A percentile compares a stretch with the other conserved stretches of the same genome.
phyloP scores from a whole-genome alignment of 495 filamentous ascomycete species.

The Aspergillus bridgeri region DNA sequence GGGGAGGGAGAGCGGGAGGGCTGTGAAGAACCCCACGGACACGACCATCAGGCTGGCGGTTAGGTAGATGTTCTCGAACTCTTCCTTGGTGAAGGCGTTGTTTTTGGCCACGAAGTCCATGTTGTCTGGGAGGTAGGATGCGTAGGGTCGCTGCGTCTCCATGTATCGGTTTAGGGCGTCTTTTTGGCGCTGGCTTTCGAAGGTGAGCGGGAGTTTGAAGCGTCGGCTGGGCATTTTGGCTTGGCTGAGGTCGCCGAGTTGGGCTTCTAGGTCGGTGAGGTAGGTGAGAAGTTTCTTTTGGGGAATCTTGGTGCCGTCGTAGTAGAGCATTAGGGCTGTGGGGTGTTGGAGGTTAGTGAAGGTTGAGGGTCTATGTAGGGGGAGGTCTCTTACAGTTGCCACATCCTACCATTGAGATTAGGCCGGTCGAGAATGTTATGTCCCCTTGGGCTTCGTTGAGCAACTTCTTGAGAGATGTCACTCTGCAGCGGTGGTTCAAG shows the following conservation, averaged over 20 bases:
- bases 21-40: slow-evolving; percentile 56
- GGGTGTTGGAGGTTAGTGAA: neutral
- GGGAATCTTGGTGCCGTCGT: slow-evolving; percentile 40
- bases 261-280: slow-evolving; percentile 25
- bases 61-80: slow-evolving; percentile 45
- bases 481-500: slow-evolving; percentile 49
- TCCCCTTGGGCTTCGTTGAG: slow-evolving; percentile 29
- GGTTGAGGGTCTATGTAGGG: neutral
- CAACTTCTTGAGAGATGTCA: slow-evolving; percentile 43
- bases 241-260: slow-evolving; percentile 32
- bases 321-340: slow-evolving; percentile 45
- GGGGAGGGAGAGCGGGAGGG: slow-evolving; percentile 51
- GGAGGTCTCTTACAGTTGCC: slow-evolving; percentile 33
- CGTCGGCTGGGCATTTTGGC: slow-evolving; percentile 49
- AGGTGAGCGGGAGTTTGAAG: slow-evolving; percentile 54
- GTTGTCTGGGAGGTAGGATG: slow-evolving; percentile 56
- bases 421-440: slow-evolving; percentile 31
- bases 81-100: slow-evolving; percentile 50
- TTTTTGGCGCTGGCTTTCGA: slow-evolving; percentile 46
- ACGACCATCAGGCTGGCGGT: slow-evolving; percentile 49
- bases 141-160: slow-evolving; percentile 54
- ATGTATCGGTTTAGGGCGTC: slow-evolving; percentile 54
- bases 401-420: slow-evolving; percentile 48
- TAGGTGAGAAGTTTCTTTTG: slow-evolving; percentile 30
- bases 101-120: slow-evolving; percentile 54